Evolutionary conservation across 2,329 filamentous ascomycete genomes (phyloP).

Genomic region (Coniosporium tulheliwenetii): DNA sequence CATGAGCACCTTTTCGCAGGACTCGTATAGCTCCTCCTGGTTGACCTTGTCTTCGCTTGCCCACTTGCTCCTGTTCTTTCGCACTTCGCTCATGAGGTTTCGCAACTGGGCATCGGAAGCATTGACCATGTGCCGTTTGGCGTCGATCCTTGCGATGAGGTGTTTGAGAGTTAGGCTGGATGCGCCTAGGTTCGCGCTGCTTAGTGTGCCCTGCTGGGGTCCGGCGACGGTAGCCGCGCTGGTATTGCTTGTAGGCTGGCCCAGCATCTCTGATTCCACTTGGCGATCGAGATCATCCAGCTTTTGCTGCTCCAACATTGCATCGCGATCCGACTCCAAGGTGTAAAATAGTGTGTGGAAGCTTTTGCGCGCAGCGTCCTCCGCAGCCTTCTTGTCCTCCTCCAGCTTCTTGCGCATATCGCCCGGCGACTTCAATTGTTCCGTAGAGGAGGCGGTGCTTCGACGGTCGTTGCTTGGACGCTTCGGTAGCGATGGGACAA

Average conservation of each 20-base stretch:
- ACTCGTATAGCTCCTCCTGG: conserved; percentile 95
- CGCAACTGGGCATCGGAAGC: conserved; percentile 88
- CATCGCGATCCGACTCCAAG: conserved; percentile 83
- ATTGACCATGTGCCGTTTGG: conserved; percentile 76
- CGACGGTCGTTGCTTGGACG: conserved; percentile 43
- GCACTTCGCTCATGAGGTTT: conserved; percentile 87
- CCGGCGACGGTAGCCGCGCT: conserved; percentile 33
- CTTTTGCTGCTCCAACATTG: conserved; percentile 95
- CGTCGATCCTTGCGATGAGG: conserved; percentile 87
- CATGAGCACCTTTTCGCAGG: conserved; percentile 88
- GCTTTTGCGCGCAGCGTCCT: conserved; percentile 75
- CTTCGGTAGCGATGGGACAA: conserved; percentile 53
- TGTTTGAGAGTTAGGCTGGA: conserved; percentile 95
- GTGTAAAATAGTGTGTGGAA: conserved; percentile 94
- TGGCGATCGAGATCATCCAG: conserved; percentile 93
- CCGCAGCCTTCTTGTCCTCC: conserved; percentile 77
- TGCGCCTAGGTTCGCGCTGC: conserved; percentile 84
- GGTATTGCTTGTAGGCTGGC: conserved; percentile 25
- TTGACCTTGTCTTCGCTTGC: conserved; percentile 94
- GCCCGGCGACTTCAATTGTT: conserved; percentile 56
- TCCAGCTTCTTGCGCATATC: conserved; percentile 88
- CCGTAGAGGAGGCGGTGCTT: conserved; percentile 34
- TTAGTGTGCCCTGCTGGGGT: conserved; percentile 73
- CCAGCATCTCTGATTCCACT: conserved; percentile 86
- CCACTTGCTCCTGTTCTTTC: conserved; percentile 98